A percentile compares a stretch with the other conserved stretches of the same genome.
Evolutionary conservation across 2,329 filamentous ascomycete species (phyloP).

Genomic region (Cladosporium colombiae): DNA sequence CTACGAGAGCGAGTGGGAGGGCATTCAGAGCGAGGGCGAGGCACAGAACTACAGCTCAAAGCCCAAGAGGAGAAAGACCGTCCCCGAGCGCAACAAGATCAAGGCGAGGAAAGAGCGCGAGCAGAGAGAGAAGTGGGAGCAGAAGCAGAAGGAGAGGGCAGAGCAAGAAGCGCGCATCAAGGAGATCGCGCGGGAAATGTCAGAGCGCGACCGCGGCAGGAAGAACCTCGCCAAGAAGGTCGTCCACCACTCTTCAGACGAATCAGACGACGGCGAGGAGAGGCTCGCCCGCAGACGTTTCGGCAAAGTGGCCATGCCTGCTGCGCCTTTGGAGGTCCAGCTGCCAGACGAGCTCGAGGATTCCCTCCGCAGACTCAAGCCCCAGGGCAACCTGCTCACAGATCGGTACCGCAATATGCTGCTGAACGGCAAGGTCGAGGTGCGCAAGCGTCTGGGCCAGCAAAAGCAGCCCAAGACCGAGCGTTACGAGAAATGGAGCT

Average conservation of each 20-base stretch:
- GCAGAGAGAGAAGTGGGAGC: slow-evolving; percentile 71
- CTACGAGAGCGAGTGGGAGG: slow-evolving; percentile 83
- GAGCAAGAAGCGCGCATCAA: slow-evolving; percentile 72
- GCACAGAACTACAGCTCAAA: slow-evolving; percentile 65
- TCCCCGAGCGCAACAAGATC: slow-evolving; percentile 80
- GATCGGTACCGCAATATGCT: slow-evolving; percentile 89
- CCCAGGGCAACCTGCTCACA: slow-evolving; percentile 91
- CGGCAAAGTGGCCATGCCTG: slow-evolving; percentile 71
- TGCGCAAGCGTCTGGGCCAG: slow-evolving; percentile 74
- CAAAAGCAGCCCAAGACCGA: slow-evolving; percentile 79
- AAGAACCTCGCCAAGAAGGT: slow-evolving; percentile 31
- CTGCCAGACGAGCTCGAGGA: slow-evolving; percentile 54
- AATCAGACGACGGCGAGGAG: slow-evolving; percentile 40
- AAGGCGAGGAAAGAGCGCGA: slow-evolving; percentile 89
- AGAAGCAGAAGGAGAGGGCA: slow-evolving; percentile 70
- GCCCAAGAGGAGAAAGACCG: slow-evolving; percentile 80
- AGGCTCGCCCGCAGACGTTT: slow-evolving; percentile 69
- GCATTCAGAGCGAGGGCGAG: slow-evolving; percentile 47
- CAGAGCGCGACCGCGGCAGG: slow-evolving; percentile 55
- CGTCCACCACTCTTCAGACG: slow-evolving; percentile 23
- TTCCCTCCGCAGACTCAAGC: slow-evolving; percentile 61
- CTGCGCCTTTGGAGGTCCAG: slow-evolving; percentile 58
- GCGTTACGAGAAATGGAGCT: slow-evolving; percentile 91
- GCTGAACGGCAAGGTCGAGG: slow-evolving; percentile 85
- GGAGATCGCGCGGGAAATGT: slow-evolving; percentile 65